A percentile compares a stretch with the other conserved stretches of the same genome.
These are phyloP conservation scores for Dichotomocladium elegans DNA, from an alignment of 371 early-diverging fungal genomes.

Conservation along the genomic window DNA sequence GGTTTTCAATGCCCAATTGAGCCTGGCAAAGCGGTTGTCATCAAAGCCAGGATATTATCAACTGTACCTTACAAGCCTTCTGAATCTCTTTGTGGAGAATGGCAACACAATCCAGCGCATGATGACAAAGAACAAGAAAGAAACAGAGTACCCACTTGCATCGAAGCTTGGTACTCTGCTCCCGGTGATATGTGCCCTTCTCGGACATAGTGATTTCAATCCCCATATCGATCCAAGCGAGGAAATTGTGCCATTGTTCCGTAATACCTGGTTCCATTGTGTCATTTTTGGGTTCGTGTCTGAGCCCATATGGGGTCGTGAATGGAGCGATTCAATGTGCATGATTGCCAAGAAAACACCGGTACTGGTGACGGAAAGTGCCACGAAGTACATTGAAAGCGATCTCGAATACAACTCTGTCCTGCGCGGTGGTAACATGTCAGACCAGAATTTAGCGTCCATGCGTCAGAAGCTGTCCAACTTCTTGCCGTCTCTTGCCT, in stretches of 20 bases:
- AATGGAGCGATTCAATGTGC: conserved; percentile 67
- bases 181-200: conserved; percentile 62
- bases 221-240: conserved; percentile 58
- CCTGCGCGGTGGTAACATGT: conserved; percentile 56
- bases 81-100: conserved; percentile 68
- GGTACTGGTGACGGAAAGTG: conserved; percentile 68
- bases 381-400: conserved; percentile 81
- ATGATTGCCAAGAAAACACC: conserved; percentile 86
- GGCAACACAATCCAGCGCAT: conserved; percentile 60
- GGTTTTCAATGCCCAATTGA: conserved; percentile 35
- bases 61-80: conserved; percentile 49
- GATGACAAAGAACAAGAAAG: conserved; percentile 47
- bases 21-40: conserved; percentile 51
- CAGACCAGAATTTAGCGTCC: conserved; percentile 53
- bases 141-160: conserved; percentile 47
- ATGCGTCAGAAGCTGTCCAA: conserved; percentile 32
- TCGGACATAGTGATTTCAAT: conserved; percentile 58
- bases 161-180: conserved; percentile 65
- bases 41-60: conserved; percentile 54
- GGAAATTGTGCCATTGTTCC: conserved; percentile 68
- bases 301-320: conserved; percentile 75
- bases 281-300: conserved; percentile 74
- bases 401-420: conserved; percentile 88
- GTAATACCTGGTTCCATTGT: conserved; percentile 90
- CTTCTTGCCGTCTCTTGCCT: conserved; percentile 37